phyloP scores from a whole-genome alignment of 1,139 yeast genomes.

The Meyerozyma sp. region DNA sequence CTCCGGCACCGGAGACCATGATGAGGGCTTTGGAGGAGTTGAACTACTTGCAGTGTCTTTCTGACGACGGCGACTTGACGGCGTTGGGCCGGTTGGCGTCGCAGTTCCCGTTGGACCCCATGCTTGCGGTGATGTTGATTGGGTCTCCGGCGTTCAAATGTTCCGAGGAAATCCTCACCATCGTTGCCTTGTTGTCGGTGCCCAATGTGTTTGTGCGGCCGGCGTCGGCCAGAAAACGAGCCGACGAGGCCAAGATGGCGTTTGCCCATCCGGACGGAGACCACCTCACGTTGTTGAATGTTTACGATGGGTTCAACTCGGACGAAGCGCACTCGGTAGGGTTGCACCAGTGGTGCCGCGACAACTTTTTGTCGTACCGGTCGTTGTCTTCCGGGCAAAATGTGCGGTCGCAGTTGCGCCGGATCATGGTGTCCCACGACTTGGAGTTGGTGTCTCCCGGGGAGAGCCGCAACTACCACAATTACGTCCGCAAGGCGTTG shows the following conservation, averaged over 20 bases:
- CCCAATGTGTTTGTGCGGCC: constrained; percentile 96
- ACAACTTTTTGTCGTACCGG: constrained; percentile 78
- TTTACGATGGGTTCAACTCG: constrained; percentile 75
- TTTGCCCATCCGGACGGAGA: constrained; percentile 97
- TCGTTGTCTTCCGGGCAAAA: constrained; percentile 79
- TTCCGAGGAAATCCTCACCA: constrained; percentile 81
- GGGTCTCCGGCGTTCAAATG: constrained; percentile 82
- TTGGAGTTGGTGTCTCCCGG: constrained; percentile 69
- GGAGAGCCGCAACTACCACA: constrained; percentile 62
- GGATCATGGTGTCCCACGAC: constrained; percentile 80
- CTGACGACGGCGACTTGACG: constrained; percentile 89
- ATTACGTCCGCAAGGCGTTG: constrained; percentile 78
- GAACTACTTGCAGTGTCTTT: constrained; percentile 82
- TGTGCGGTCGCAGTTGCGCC: constrained; percentile 75
- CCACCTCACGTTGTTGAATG: constrained; percentile 85
- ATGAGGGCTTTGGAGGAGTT: constrained; percentile 97
- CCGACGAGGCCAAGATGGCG: constrained; percentile 83
- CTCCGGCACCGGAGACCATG: constrained; percentile 99
- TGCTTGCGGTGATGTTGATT: constrained; percentile 88
- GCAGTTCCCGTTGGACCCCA: constrained; percentile 93
- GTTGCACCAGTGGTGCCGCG: constrained; percentile 82
- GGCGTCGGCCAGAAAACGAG: constrained; percentile 77
- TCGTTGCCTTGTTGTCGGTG: constrained; percentile 86
- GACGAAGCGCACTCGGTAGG: constrained; percentile 63
- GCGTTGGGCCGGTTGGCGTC: constrained; percentile 86